These are phyloP conservation scores for Eragrostis curvula DNA, from an alignment of 176 grass and related monocot species.

Conservation along the genomic window DNA sequence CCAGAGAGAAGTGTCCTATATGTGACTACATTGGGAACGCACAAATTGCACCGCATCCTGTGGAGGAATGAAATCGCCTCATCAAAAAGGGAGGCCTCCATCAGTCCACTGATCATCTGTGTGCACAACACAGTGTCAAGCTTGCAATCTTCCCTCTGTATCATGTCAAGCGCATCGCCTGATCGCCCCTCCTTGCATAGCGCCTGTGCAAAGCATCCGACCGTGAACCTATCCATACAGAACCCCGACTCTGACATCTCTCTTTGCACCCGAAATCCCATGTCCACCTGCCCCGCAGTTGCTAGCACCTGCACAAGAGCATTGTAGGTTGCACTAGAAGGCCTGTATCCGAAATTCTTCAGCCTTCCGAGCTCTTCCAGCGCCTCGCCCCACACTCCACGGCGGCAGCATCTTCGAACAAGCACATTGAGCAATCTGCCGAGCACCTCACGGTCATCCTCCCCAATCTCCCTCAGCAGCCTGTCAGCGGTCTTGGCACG, in stretches of 20 bases:
- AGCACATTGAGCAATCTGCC: slow-evolving; percentile 93
- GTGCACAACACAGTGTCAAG: slow-evolving; percentile 88
- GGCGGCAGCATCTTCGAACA: slow-evolving; percentile 68
- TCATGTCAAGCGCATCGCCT: slow-evolving; percentile 72
- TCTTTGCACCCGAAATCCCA: slow-evolving; percentile 73
- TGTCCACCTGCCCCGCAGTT: slow-evolving; percentile 59
- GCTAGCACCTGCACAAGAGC: slow-evolving; percentile 80
- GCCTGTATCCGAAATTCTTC: slow-evolving; percentile 84
- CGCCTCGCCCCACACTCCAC: slow-evolving; percentile 61
- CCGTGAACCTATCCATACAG: slow-evolving; percentile 70
- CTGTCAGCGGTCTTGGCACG: slow-evolving; percentile 52
- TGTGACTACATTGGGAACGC: slow-evolving; percentile 83
- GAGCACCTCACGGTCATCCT: slow-evolving; percentile 76
- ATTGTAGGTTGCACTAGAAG: slow-evolving; percentile 70
- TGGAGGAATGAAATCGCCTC: slow-evolving; percentile 92
- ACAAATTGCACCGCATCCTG: slow-evolving; percentile 89
- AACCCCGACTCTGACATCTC: slow-evolving; percentile 84
- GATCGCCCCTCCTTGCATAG: slow-evolving; percentile 73
- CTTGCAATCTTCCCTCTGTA: slow-evolving; percentile 86
- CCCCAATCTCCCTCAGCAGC: slow-evolving; percentile 81
- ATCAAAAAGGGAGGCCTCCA: slow-evolving; percentile 94
- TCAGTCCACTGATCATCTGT: slow-evolving; percentile 90
- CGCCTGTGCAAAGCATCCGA: slow-evolving; percentile 67
- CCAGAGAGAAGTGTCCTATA: slow-evolving; percentile 90
- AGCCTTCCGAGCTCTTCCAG: slow-evolving; percentile 84